phyloP scores from a whole-genome alignment of 2,329 filamentous ascomycete species.

The Escovopsis weberi region DNA sequence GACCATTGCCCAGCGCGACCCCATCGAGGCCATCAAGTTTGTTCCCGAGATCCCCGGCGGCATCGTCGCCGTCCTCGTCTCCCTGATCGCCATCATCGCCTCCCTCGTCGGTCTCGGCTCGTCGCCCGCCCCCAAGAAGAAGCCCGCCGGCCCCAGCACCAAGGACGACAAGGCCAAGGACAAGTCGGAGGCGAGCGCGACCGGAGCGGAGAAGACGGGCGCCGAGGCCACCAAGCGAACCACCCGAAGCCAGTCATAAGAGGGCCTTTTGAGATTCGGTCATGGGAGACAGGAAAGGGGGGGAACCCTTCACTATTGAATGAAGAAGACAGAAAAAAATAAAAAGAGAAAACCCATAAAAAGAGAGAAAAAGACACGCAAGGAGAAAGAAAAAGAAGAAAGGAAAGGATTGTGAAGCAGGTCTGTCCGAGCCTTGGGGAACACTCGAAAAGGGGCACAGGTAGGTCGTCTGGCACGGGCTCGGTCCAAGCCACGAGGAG shows the following conservation, averaged over 20 bases:
- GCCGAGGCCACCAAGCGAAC: slow-evolving; percentile 51
- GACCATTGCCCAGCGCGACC: slow-evolving; percentile 66
- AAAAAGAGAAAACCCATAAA: too few species aligned
- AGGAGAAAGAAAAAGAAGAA: too few species aligned
- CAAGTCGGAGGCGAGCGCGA: slow-evolving; percentile 48
- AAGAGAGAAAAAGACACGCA: too few species aligned
- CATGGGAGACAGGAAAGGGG: too few species aligned
- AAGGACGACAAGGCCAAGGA: slow-evolving; percentile 59
- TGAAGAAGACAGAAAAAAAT: too few species aligned
- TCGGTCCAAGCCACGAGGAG: too few species aligned
- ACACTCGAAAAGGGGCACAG: too few species aligned
- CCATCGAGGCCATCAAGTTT: slow-evolving; percentile 70
- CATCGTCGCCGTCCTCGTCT: slow-evolving; percentile 54
- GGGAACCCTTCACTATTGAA: too few species aligned
- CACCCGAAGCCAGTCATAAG: slow-evolving; percentile 41
- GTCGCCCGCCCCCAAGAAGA: slow-evolving; percentile 59
- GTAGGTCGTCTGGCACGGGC: too few species aligned
- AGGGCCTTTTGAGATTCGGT: background rate
- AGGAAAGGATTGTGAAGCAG: too few species aligned
- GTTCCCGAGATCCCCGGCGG: slow-evolving; percentile 84
- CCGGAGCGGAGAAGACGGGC: slow-evolving; percentile 60
- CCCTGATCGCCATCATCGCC: slow-evolving; percentile 56
- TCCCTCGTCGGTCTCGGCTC: slow-evolving; percentile 49
- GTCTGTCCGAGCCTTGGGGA: too few species aligned
- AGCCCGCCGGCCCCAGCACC: slow-evolving; percentile 43